Conservation (phyloP, 768 basidiomycete species). For the Leccinum rimulosum region DNA sequence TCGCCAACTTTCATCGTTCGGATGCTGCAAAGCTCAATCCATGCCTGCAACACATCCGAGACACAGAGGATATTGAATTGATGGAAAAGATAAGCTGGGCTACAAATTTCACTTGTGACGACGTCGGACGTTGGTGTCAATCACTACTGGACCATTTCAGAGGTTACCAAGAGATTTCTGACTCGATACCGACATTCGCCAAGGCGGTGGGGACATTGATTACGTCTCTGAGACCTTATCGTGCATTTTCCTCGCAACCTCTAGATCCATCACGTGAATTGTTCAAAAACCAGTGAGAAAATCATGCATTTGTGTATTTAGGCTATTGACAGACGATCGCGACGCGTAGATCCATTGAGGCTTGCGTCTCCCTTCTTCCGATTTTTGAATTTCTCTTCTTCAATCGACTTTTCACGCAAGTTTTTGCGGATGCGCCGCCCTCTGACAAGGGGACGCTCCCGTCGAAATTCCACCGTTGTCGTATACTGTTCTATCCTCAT, state of each 20-base stretch:
- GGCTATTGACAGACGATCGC: not conserved
- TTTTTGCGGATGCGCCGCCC: constrained; percentile 41
- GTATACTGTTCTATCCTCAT: constrained; percentile 51
- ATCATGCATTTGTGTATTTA: not conserved
- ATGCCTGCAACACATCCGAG: constrained; percentile 53
- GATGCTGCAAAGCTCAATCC: constrained; percentile 69
- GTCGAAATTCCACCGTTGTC: constrained; percentile 36
- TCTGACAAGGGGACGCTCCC: constrained; percentile 23
- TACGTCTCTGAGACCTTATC: constrained; percentile 51
- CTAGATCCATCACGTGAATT: constrained; percentile 48
- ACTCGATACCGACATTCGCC: constrained; percentile 47
- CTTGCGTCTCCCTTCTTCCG: constrained; percentile 55
- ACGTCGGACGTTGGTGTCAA: not conserved
- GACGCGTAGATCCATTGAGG: constrained; percentile 57
- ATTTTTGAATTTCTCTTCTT: constrained; percentile 58
- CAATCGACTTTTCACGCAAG: constrained; percentile 48
- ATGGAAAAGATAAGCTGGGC: constrained; percentile 44
- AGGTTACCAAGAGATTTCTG: constrained; percentile 54
- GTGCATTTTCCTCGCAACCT: constrained; percentile 46
- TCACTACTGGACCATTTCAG: constrained; percentile 30
- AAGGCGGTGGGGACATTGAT: constrained; percentile 53
- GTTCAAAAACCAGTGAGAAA: constrained; percentile 55
- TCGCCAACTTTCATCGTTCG: constrained; percentile 72
- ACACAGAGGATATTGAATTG: constrained; percentile 41
- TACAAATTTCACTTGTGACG: not conserved